Conservation (phyloP, 345 rosid species). For the Hirschfeldia incana region DNA sequence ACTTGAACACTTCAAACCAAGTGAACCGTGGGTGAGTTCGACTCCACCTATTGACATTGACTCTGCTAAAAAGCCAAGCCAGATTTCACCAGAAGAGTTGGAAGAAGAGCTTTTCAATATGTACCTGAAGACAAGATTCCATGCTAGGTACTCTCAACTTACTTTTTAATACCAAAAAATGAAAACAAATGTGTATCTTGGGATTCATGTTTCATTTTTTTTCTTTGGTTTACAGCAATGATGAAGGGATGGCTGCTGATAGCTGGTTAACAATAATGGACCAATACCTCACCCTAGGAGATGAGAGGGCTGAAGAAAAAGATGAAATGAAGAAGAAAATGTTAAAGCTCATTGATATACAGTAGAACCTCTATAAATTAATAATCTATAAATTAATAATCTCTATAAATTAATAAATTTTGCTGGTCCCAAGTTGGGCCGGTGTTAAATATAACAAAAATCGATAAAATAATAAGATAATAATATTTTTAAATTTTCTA, state of each 20-base stretch:
- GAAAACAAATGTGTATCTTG: background rate
- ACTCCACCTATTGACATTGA: slow-evolving; percentile 27
- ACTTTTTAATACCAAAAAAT: background rate
- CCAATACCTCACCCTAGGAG: slow-evolving; percentile 51
- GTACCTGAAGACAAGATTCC: slow-evolving; percentile 59
- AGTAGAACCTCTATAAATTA: no score
- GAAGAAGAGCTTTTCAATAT: slow-evolving; percentile 61
- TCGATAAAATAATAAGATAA: no score
- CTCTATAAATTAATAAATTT: no score
- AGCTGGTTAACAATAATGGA: slow-evolving; percentile 80
- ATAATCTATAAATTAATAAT: no score
- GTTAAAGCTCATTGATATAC: slow-evolving; percentile 33
- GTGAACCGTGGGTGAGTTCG: slow-evolving; percentile 56
- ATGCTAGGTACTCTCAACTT: slow-evolving; percentile 48
- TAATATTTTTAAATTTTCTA: no score
- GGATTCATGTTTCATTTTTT: slow-evolving; percentile 8
- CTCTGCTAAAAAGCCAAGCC: slow-evolving; percentile 39
- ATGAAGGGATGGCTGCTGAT: slow-evolving; percentile 60
- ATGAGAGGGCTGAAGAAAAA: slow-evolving; percentile 45
- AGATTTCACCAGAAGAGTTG: slow-evolving; percentile 48
- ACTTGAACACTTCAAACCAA: slow-evolving; percentile 52
- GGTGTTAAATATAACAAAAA: no score
- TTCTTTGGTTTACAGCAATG: slow-evolving; percentile 49
- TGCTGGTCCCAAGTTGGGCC: no score
- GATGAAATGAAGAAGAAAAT: slow-evolving; percentile 43